phyloP scores from a whole-genome alignment of 2,329 filamentous ascomycete species.

The Penicillium hordei region DNA sequence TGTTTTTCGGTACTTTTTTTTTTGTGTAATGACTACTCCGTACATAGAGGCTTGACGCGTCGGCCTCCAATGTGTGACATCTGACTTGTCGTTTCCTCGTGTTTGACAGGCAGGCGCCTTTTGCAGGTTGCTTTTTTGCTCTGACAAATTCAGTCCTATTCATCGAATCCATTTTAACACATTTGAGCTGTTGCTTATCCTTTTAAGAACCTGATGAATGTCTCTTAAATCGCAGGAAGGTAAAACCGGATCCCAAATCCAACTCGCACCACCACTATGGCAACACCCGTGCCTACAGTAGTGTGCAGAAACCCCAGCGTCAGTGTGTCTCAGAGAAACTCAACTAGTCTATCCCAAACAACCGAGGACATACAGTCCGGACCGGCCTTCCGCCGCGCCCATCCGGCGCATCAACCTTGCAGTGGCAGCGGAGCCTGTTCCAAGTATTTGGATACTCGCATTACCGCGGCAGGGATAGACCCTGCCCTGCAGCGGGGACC shows the following conservation, averaged over 20 bases:
- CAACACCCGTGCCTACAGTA: conserved; percentile 12
- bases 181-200: too few relatives aligned
- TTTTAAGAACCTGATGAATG: not conserved
- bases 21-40: not conserved
- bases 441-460: conserved; percentile 11
- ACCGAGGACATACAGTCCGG: conserved; percentile 1
- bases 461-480: not conserved
- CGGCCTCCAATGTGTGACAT: not conserved
- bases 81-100: conserved; percentile 3
- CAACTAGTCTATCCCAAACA: conserved; percentile 5
- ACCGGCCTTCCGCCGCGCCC: conserved; percentile 11
- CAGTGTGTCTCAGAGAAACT: conserved; percentile 13
- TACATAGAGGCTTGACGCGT: not conserved
- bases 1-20: not conserved
- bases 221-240: not conserved
- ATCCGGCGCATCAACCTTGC: conserved; percentile 17
- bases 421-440: conserved; percentile 9
- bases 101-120: not conserved
- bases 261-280: not conserved
- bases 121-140: not conserved
- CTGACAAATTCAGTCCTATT: not conserved
- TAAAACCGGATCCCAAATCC: not conserved
- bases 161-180: not conserved
- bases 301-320: conserved; percentile 9
- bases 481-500: conserved; percentile 14